Evolutionary conservation across 805 yeast genomes (phyloP).

Genomic region (Wickerhamomyces silvicola): DNA sequence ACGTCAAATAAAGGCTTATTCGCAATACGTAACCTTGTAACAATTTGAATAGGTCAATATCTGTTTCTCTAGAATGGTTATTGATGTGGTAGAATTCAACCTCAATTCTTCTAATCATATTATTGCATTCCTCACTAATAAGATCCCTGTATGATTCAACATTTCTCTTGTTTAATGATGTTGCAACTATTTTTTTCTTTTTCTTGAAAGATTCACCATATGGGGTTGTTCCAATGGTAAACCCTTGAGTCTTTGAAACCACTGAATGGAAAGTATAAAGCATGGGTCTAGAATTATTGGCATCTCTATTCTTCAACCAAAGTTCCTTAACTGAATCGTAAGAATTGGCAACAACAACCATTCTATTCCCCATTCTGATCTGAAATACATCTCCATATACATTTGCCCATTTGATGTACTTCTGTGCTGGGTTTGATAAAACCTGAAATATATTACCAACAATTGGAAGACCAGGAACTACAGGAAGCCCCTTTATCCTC

Average conservation of each 20-base stretch:
- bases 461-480: constrained; percentile 42
- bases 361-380: constrained; percentile 49
- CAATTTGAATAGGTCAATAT: constrained; percentile 33
- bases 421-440: constrained; percentile 41
- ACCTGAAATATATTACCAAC: constrained; percentile 45
- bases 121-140: constrained; percentile 34
- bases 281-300: constrained; percentile 62
- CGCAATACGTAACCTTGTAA: constrained; percentile 46
- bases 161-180: constrained; percentile 32
- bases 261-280: constrained; percentile 63
- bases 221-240: constrained; percentile 64
- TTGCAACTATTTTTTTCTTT: constrained; percentile 43
- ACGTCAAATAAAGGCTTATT: constrained; percentile 44
- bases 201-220: constrained; percentile 39
- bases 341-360: constrained; percentile 63
- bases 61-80: constrained; percentile 19
- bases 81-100: constrained; percentile 6
- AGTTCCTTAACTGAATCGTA: constrained; percentile 45
- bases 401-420: constrained; percentile 39
- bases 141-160: constrained; percentile 27
- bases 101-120: constrained; percentile 18
- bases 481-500: constrained; percentile 32
- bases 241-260: constrained; percentile 47
- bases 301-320: constrained; percentile 44
- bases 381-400: constrained; percentile 49